Evolutionary conservation across 2,329 filamentous ascomycete species (phyloP), one percentile per base, ranked within the genome.

Genomic region (Diaporthe sp.): DNA sequence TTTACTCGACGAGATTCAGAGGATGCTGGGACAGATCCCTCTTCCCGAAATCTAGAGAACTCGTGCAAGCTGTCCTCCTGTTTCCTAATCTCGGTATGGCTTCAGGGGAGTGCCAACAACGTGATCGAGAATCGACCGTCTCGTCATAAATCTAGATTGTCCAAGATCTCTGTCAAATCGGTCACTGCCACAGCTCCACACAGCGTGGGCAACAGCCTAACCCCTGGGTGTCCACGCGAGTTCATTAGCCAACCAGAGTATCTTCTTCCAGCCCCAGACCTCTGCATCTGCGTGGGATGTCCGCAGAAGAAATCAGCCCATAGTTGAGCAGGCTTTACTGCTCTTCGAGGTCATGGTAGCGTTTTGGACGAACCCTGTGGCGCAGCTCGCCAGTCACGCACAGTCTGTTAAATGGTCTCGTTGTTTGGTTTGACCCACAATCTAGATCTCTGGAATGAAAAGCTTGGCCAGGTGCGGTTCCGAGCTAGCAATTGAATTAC

Each of bases 331-430:
- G 30, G 44, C 30, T 66, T 37, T 22, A 2, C 25, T 22, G n/a
- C 35, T 50, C 63, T 4, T 65, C 30, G 30, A 27, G 63, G 39
- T 51, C 63, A 37, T 12, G 19, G 8, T 7, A 37, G 13, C 2
- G 30, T 30, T 66, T 51, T 51, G 44, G 63, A 51, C 30, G 63
- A 66, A 66, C 63, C 44, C 7, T 51, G 63, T 51, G 63, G 61
- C 63, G 63, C 44, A 51, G 44, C 63, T 19, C 15, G 30, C 4
- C 30, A 8, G 30, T 13, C 30, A n/a, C 7, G 5, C 44, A 37
- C 42, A 35, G 22, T 65, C 30, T 39, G 30, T 22, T 51, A 2
- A 51, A 47, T 27, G 2, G 44, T n/a, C 47, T 51, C 47, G 12
- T 25, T 25, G 10, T 27, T 51, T 10, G 47, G 13, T 13, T 13